Percentiles rank a stretch among this genome's conserved stretches.
Evolutionary conservation across 768 basidiomycete genomes (phyloP).

Genomic region (Termitomyces sp.): DNA sequence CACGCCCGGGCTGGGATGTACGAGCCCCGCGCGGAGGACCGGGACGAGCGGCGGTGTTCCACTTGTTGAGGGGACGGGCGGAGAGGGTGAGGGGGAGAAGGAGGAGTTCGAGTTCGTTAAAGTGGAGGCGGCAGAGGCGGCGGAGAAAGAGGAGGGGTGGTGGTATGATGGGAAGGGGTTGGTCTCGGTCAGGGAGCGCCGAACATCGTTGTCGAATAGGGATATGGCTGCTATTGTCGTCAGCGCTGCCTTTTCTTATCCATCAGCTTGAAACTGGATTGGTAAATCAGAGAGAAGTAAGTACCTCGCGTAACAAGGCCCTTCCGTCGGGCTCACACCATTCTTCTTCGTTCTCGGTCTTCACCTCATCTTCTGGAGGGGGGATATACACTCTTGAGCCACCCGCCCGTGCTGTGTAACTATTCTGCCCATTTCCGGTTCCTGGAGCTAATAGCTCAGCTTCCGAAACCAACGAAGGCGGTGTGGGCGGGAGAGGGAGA

Average conservation of each 20-base stretch:
- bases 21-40: conserved; percentile 45
- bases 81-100: conserved; percentile 17
- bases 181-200: conserved; percentile 42
- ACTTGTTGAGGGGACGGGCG: neutral
- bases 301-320: conserved; percentile 59
- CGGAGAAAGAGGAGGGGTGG: conserved; percentile 44
- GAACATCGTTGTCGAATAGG: conserved; percentile 67
- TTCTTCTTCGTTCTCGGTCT: conserved; percentile 50
- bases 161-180: neutral
- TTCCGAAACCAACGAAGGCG: neutral
- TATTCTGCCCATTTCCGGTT: neutral
- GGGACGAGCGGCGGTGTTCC: conserved; percentile 41
- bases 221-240: conserved; percentile 68
- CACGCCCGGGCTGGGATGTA: conserved; percentile 64
- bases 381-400: neutral
- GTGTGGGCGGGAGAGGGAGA: conserved; percentile 38
- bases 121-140: conserved; percentile 27
- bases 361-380: conserved; percentile 16
- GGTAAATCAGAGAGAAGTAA: neutral
- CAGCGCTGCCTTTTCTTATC: conserved; percentile 54
- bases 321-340: conserved; percentile 49
- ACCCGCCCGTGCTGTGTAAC: neutral
- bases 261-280: neutral
- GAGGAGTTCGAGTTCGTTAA: conserved; percentile 20
- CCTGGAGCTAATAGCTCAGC: neutral